A percentile compares a stretch with the other conserved stretches of the same genome.
These are phyloP conservation scores for Penicillium parvum DNA, from an alignment of 495 filamentous ascomycete genomes.

Conservation along the genomic window DNA sequence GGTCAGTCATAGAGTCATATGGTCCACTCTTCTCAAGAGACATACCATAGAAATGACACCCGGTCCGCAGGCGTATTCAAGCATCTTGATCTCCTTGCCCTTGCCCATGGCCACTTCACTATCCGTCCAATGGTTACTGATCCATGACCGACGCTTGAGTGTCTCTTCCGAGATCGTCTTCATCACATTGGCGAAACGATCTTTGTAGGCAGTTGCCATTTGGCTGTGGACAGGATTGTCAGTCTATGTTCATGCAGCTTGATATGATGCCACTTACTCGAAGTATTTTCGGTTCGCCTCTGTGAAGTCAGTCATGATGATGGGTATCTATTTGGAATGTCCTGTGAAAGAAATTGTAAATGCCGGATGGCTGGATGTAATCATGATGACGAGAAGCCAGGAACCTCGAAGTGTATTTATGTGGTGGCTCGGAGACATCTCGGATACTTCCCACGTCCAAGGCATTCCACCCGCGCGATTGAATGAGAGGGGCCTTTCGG, in stretches of 20 bases:
- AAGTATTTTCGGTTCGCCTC: constrained; percentile 53
- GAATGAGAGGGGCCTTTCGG: constrained; percentile 1
- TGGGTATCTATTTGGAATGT: neutral
- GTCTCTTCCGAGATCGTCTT: constrained; percentile 34
- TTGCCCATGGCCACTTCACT: constrained; percentile 30
- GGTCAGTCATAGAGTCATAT: no score
- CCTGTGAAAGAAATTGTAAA: neutral
- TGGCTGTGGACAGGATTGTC: constrained; percentile 25
- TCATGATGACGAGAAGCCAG: neutral
- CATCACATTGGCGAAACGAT: constrained; percentile 36
- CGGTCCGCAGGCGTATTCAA: constrained; percentile 77
- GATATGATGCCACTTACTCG: constrained; percentile 35
- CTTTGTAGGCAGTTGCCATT: constrained; percentile 41
- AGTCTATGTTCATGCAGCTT: neutral
- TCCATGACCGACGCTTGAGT: constrained; percentile 52
- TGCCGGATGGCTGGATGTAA: no score
- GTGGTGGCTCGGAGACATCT: constrained; percentile 21
- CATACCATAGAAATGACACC: constrained; percentile 56
- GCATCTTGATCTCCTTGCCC: constrained; percentile 49
- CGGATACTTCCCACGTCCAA: constrained; percentile 16
- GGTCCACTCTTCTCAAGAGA: neutral
- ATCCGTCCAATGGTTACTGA: constrained; percentile 55
- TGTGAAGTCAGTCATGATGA: constrained; percentile 37
- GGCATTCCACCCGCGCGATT: no score
- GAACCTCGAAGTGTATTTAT: constrained; percentile 8